Evolutionary conservation across 805 yeast genomes (phyloP).

Genomic region (Ogataea naganishii): DNA sequence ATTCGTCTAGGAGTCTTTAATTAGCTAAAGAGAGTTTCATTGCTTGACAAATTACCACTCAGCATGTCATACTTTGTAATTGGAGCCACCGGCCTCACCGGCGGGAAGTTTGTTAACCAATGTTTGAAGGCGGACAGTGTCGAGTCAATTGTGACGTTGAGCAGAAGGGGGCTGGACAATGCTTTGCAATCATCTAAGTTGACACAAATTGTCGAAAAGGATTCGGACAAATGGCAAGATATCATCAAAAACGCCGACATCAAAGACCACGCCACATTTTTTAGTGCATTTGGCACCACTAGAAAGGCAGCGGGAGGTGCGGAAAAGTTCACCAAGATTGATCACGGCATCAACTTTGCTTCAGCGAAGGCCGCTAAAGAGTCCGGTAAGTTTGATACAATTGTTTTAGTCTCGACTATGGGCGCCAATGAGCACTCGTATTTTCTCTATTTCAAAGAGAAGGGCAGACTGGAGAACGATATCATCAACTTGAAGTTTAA

Average conservation of each 20-base stretch:
- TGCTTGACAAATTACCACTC: too few species aligned
- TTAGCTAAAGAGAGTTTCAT: too few species aligned
- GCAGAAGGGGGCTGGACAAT: constrained; percentile 36
- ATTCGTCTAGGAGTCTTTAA: too few species aligned
- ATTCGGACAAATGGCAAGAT: constrained; percentile 42
- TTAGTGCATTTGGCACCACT: constrained; percentile 73
- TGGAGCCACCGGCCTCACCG: constrained; percentile 81
- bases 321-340: constrained; percentile 64
- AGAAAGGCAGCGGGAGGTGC: constrained; percentile 62
- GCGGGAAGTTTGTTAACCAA: constrained; percentile 42
- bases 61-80: constrained; percentile 31
- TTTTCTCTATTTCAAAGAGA: constrained; percentile 57
- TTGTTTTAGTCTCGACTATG: constrained; percentile 54
- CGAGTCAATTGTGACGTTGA: constrained; percentile 35
- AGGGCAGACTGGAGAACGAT: constrained; percentile 71
- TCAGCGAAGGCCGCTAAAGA: constrained; percentile 68
- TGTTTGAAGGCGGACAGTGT: constrained; percentile 30
- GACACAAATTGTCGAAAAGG: constrained; percentile 33
- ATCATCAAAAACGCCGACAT: constrained; percentile 24
- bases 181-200: constrained; percentile 6
- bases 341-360: constrained; percentile 60
- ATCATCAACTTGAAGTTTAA: constrained; percentile 55
- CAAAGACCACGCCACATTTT: constrained; percentile 32
- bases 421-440: constrained; percentile 55
- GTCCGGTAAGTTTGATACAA: constrained; percentile 53